A percentile compares a stretch with the other conserved stretches of the same genome.
These are phyloP conservation scores for Lyophyllum semitale DNA, from an alignment of 768 basidiomycete genomes.

Conservation along the genomic window DNA sequence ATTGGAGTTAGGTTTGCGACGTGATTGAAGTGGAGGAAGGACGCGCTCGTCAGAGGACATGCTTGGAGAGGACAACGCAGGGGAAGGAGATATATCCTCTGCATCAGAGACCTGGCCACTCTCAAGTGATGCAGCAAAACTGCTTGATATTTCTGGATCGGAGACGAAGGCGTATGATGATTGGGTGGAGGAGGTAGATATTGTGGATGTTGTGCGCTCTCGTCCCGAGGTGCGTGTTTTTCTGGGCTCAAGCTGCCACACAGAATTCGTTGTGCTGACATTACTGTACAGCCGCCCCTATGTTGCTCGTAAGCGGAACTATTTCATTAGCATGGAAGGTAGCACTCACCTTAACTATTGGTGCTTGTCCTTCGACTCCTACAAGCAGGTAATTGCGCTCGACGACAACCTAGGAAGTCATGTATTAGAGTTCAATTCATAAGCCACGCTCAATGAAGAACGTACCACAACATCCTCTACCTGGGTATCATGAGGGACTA, in stretches of 20 bases:
- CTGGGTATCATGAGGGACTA: constrained; percentile 70
- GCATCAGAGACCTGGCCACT: constrained; percentile 71
- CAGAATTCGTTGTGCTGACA: constrained; percentile 64
- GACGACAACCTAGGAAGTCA: constrained; percentile 58
- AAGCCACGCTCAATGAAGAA: not conserved
- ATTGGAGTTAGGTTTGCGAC: constrained; percentile 29
- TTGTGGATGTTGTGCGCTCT: constrained; percentile 74
- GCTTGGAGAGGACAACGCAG: constrained; percentile 63
- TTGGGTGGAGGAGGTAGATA: constrained; percentile 74
- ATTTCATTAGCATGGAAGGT: not conserved
- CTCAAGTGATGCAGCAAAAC: constrained; percentile 81
- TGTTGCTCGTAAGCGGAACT: not conserved
- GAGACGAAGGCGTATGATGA: constrained; percentile 84
- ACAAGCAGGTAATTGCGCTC: constrained; percentile 74
- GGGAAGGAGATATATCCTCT: constrained; percentile 63
- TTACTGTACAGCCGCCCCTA: constrained; percentile 77
- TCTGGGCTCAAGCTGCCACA: constrained; percentile 83
- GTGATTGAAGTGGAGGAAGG: constrained; percentile 26
- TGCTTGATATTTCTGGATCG: constrained; percentile 84
- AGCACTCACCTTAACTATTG: constrained; percentile 67
- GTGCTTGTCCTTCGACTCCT: constrained; percentile 67
- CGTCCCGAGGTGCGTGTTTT: constrained; percentile 53
- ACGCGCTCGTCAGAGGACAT: constrained; percentile 57
- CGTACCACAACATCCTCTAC: constrained; percentile 70
- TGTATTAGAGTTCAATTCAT: not conserved